phyloP scores from a whole-genome alignment of 2,329 filamentous ascomycete genomes.

The Sordariomycetes sp. region DNA sequence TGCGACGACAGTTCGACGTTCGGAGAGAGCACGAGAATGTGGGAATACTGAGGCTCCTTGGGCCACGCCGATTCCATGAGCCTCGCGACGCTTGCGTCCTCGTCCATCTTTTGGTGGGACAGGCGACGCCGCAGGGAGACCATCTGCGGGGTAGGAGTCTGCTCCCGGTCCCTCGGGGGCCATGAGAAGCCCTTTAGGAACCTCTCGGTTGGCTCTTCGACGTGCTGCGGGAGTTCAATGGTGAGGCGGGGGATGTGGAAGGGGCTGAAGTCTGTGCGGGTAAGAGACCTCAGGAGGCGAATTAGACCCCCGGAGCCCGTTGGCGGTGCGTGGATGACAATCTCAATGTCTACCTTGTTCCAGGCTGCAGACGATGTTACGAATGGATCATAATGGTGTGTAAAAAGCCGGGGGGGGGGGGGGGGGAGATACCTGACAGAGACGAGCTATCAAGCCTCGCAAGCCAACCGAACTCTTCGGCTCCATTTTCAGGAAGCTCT shows the following conservation, averaged over 20 bases:
- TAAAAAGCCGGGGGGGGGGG: no score
- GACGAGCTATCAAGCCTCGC: slow-evolving; percentile 62
- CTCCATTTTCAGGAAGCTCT: slow-evolving; percentile 52
- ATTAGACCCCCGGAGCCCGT: slow-evolving; percentile 62
- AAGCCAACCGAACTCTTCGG: slow-evolving; percentile 61
- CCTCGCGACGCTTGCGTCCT: slow-evolving; percentile 59
- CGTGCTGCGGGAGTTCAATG: slow-evolving; percentile 63
- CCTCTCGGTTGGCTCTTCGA: slow-evolving; percentile 50
- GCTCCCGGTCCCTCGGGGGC: slow-evolving; percentile 35
- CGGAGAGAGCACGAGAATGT: slow-evolving; percentile 75
- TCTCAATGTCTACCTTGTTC: slow-evolving; percentile 67
- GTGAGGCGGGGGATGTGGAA: slow-evolving; percentile 61
- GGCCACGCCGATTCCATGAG: slow-evolving; percentile 88
- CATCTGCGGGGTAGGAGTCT: slow-evolving; percentile 30
- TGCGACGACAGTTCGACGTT: slow-evolving; percentile 67
- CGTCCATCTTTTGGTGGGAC: slow-evolving; percentile 38
- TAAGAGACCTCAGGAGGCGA: slow-evolving; percentile 64
- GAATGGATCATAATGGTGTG: not conserved
- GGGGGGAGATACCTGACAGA: slow-evolving; percentile 38
- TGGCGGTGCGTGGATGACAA: slow-evolving; percentile 65
- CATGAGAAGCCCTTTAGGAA: slow-evolving; percentile 55
- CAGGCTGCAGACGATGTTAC: slow-evolving; percentile 39
- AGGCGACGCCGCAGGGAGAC: slow-evolving; percentile 68
- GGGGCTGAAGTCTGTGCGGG: slow-evolving; percentile 61
- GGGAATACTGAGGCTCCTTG: slow-evolving; percentile 43